Conservation (phyloP, 176 grass and related monocot species). For the Melocanna baccifera region DNA sequence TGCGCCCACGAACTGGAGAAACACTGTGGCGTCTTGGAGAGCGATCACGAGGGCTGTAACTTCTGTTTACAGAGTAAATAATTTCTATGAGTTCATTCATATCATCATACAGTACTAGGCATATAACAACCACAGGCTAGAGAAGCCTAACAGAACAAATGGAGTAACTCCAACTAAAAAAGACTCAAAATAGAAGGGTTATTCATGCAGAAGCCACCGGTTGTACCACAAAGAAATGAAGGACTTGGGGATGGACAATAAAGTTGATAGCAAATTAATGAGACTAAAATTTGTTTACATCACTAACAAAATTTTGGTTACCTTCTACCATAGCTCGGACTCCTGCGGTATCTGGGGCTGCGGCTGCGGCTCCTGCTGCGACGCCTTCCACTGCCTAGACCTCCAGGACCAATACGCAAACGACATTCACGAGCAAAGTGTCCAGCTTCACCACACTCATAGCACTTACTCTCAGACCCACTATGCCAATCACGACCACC, state of each 20-base stretch:
- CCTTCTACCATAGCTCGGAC: constrained; percentile 94
- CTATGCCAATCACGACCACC: constrained; percentile 63
- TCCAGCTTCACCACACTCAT: constrained; percentile 92
- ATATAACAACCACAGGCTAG: constrained; percentile 3
- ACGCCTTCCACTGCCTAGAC: constrained; percentile 80
- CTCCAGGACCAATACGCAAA: constrained; percentile 74
- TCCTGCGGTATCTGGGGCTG: constrained; percentile 82
- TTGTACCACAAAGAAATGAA: constrained; percentile 1
- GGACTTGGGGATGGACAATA: background rate
- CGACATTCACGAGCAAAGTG: constrained; percentile 97
- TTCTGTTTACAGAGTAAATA: constrained; percentile 52
- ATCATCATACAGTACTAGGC: background rate
- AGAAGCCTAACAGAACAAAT: background rate
- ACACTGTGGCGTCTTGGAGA: constrained; percentile 77
- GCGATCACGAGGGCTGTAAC: constrained; percentile 75
- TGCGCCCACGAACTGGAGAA: constrained; percentile 61
- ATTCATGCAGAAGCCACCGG: background rate
- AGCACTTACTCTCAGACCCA: constrained; percentile 85
- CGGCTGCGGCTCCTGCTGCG: constrained; percentile 70
- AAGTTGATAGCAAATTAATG: background rate
- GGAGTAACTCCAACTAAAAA: background rate
- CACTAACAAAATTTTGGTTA: constrained; percentile 16
- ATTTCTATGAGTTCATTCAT: constrained; percentile 5
- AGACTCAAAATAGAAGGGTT: background rate
- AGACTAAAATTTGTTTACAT: background rate